These are phyloP conservation scores for Akebia trifoliata DNA, from an alignment of 164 flowering plant species.

Conservation along the genomic window DNA sequence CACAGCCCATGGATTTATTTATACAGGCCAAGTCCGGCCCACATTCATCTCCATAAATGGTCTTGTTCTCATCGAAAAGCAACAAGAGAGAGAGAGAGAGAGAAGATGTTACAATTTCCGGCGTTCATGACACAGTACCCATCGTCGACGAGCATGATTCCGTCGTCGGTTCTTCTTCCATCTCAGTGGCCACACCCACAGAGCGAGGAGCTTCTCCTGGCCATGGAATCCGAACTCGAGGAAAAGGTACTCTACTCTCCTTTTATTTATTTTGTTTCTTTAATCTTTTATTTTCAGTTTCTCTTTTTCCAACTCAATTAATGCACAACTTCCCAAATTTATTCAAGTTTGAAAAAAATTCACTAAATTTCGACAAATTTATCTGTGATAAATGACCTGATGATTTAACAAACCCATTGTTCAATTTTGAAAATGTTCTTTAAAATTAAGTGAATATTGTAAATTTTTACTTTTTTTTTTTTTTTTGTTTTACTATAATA, in stretches of 20 bases:
- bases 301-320: background rate
- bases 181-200: slow-evolving; percentile 80
- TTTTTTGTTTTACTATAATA: too few relatives aligned
- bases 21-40: background rate
- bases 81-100: slow-evolving; percentile 8
- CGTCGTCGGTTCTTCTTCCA: slow-evolving; percentile 65
- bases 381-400: too few relatives aligned
- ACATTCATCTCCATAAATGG: background rate
- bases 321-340: background rate
- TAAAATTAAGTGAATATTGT: too few relatives aligned
- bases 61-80: background rate
- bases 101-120: slow-evolving; percentile 67
- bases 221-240: slow-evolving; percentile 76
- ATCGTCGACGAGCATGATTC: slow-evolving; percentile 45
- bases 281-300: background rate
- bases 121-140: slow-evolving; percentile 74
- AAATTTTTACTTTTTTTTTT: too few relatives aligned
- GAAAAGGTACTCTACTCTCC: slow-evolving; percentile 55
- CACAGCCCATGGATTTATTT: too few relatives aligned
- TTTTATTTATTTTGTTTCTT: background rate
- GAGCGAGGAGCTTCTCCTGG: slow-evolving; percentile 74
- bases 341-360: background rate
- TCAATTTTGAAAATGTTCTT: too few relatives aligned
- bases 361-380: too few relatives aligned
- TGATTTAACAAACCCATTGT: too few relatives aligned